phyloP scores from a whole-genome alignment of 2,329 filamentous ascomycete genomes.

The Orbilia javanica region DNA sequence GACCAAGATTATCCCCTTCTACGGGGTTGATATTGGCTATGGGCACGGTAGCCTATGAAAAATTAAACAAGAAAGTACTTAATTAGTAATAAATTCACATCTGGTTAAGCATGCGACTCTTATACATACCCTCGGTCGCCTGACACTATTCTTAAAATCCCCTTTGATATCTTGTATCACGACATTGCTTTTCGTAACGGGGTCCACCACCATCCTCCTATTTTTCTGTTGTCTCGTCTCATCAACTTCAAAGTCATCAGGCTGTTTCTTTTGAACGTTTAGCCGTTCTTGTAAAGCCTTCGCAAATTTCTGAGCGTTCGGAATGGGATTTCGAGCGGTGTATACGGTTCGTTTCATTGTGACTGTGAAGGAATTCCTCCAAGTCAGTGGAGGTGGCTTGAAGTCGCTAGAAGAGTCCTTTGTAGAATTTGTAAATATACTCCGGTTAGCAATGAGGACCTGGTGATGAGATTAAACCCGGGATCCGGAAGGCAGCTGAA shows the following conservation, averaged over 20 bases:
- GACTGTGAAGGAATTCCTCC: constrained; percentile 20
- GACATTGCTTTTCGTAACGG: constrained; percentile 57
- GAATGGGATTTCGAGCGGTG: constrained; percentile 50
- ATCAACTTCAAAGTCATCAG: constrained; percentile 16
- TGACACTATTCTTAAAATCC: constrained; percentile 48
- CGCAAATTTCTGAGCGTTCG: constrained; percentile 53
- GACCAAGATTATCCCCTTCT: constrained; percentile 24
- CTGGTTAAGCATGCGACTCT: neutral
- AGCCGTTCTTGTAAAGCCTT: constrained; percentile 50
- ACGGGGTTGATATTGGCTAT: constrained; percentile 51
- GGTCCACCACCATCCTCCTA: constrained; percentile 52
- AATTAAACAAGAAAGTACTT: neutral
- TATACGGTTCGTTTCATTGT: constrained; percentile 57
- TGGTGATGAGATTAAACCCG: neutral
- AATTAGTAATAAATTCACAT: neutral
- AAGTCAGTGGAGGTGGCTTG: constrained; percentile 11
- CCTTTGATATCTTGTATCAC: constrained; percentile 57
- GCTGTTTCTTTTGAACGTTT: constrained; percentile 39
- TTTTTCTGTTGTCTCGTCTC: constrained; percentile 43
- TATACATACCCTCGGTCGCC: constrained; percentile 35
- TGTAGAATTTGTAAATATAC: neutral
- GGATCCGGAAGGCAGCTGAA: too few relatives aligned
- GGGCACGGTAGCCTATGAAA: constrained; percentile 47
- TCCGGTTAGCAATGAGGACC: neutral
- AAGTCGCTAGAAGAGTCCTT: neutral